Evolutionary conservation across 2,329 filamentous ascomycete species (phyloP).

Genomic region (Ophiostoma novo-ulmi): DNA sequence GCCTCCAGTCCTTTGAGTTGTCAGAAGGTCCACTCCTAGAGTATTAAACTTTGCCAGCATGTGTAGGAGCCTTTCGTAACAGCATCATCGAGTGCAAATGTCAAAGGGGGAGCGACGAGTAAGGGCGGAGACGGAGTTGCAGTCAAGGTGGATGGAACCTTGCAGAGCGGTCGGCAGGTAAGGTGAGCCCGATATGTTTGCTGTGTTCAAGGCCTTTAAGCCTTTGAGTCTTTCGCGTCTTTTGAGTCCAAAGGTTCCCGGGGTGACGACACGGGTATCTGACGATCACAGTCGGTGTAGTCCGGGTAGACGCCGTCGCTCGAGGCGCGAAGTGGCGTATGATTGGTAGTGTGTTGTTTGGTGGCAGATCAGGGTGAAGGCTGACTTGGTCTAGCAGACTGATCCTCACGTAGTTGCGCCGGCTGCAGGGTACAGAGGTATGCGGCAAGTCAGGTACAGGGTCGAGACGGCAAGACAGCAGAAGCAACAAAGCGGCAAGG

Average conservation of each 20-base stretch:
- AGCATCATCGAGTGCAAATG: not conserved
- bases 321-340: too few relatives aligned
- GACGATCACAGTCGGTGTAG: too few relatives aligned
- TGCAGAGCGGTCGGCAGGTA: not conserved
- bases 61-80: conserved; percentile 2
- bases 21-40: not conserved
- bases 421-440: not conserved
- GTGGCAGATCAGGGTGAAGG: too few relatives aligned
- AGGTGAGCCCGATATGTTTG: not conserved
- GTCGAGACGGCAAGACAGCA: not conserved
- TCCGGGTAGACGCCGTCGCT: too few relatives aligned
- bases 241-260: too few relatives aligned
- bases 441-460: conserved; percentile 1
- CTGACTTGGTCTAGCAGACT: too few relatives aligned
- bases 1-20: not conserved
- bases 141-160: conserved; percentile 2
- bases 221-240: too few relatives aligned
- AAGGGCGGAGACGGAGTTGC: not conserved
- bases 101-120: not conserved
- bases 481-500: not conserved
- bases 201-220: too few relatives aligned
- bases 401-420: not conserved
- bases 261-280: too few relatives aligned
- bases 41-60: not conserved
- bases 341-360: too few relatives aligned